phyloP scores from a whole-genome alignment of 257 asterid genomes.

The Mitragyna speciosa region DNA sequence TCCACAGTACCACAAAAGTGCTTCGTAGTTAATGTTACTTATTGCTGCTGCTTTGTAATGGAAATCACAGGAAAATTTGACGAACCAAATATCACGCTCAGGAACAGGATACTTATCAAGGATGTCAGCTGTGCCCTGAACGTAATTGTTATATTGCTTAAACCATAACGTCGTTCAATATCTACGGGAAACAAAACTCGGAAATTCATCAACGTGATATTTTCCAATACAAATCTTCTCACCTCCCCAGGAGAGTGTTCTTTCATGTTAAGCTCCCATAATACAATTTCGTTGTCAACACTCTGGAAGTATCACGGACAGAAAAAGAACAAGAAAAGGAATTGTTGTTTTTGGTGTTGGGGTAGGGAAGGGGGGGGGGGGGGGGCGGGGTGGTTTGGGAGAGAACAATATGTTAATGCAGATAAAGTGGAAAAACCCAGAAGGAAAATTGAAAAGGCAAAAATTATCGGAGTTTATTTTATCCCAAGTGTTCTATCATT shows the following conservation, averaged over 20 bases:
- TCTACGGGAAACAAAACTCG: conserved; percentile 17
- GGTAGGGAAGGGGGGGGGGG: no score
- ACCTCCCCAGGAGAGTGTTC: conserved; percentile 99
- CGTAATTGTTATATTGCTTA: conserved; percentile 25
- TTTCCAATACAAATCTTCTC: conserved; percentile 29
- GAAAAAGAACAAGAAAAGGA: no score
- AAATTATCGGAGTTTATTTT: no score
- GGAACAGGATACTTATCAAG: conserved; percentile 98
- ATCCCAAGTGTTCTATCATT: no score
- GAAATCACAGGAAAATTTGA: conserved; percentile 91
- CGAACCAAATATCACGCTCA: conserved; percentile 96
- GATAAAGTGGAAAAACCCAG: neutral
- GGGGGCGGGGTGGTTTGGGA: no score
- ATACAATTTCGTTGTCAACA: no score
- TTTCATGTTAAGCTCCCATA: conserved; percentile 98
- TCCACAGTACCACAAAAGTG: neutral
- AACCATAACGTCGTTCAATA: neutral
- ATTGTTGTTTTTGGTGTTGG: no score
- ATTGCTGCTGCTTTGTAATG: conserved; percentile 74
- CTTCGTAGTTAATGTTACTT: conserved; percentile 42
- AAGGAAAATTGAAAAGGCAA: no score
- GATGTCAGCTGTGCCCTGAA: conserved; percentile 89
- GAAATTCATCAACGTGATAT: neutral
- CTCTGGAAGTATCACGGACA: no score
- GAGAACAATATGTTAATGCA: conserved; percentile 2